Percentiles rank a stretch among this genome's conserved stretches.
Conservation (phyloP, 1,284 basidiomycete species). For the Ustilago loliicola region DNA sequence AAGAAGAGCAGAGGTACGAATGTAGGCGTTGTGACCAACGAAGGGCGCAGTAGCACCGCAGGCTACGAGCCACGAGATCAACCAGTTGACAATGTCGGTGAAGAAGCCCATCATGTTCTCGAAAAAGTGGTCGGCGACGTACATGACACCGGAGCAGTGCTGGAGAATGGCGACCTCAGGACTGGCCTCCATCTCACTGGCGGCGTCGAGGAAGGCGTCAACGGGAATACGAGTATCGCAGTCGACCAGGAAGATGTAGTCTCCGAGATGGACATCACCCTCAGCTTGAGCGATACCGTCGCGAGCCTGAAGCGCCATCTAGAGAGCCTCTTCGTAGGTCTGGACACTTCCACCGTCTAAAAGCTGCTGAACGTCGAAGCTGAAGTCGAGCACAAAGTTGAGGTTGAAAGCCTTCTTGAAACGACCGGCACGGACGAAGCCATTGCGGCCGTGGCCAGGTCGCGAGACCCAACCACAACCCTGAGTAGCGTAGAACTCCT, state of each 20-base stretch:
- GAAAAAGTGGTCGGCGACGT: slow-evolving; percentile 86
- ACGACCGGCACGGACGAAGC: slow-evolving; percentile 82
- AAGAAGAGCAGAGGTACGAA: slow-evolving; percentile 80
- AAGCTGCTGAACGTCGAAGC: slow-evolving; percentile 81
- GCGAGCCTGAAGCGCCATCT: slow-evolving; percentile 72
- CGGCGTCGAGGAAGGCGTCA: slow-evolving; percentile 86
- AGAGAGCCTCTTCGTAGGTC: slow-evolving; percentile 37
- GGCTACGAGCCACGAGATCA: slow-evolving; percentile 72
- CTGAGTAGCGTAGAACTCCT: slow-evolving; percentile 80
- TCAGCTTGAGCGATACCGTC: slow-evolving; percentile 70
- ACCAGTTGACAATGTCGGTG: slow-evolving; percentile 58
- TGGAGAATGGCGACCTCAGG: slow-evolving; percentile 85
- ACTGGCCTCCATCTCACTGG: slow-evolving; percentile 80
- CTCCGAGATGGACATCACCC: slow-evolving; percentile 58
- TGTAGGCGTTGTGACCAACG: slow-evolving; percentile 84
- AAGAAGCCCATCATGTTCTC: slow-evolving; percentile 87
- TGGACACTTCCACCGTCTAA: slow-evolving; percentile 72
- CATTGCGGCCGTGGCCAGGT: slow-evolving; percentile 78
- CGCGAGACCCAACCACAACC: slow-evolving; percentile 86
- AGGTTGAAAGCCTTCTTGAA: slow-evolving; percentile 92
- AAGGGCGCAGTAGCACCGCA: slow-evolving; percentile 75
- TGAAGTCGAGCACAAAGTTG: slow-evolving; percentile 93
- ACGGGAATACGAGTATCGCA: slow-evolving; percentile 86
- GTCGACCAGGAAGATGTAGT: slow-evolving; percentile 72
- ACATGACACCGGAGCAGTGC: slow-evolving; percentile 84